Evolutionary conservation across 148 eudicot species (phyloP).

Genomic region (Chenopodium album): DNA sequence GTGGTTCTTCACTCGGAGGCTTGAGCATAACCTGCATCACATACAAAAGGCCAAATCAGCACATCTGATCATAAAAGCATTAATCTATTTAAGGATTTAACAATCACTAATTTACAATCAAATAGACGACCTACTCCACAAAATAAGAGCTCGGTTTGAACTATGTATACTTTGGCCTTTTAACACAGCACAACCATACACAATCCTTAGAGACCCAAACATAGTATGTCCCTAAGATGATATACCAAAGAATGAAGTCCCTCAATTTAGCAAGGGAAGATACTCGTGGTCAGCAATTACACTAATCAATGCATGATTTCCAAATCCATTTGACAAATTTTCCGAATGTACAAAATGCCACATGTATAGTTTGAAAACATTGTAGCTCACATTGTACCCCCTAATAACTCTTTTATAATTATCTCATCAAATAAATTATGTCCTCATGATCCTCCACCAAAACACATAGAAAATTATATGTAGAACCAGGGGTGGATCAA

Average conservation of each 20-base stretch:
- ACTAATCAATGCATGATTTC: too few relatives aligned
- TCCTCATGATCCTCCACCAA: not conserved
- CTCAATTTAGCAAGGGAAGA: too few relatives aligned
- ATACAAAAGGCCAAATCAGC: slow-evolving; percentile 15
- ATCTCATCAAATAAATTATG: too few relatives aligned
- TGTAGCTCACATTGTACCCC: too few relatives aligned
- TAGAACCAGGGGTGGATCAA: not conserved
- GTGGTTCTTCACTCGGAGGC: slow-evolving; percentile 77
- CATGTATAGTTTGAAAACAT: too few relatives aligned
- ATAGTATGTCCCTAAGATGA: not conserved
- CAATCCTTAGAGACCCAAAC: not conserved
- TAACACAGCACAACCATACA: not conserved
- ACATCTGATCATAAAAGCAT: not conserved
- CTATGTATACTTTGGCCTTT: not conserved
- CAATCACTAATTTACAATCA: not conserved
- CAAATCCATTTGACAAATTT: too few relatives aligned
- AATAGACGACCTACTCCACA: not conserved
- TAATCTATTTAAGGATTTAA: not conserved
- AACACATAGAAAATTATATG: not conserved
- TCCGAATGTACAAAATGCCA: too few relatives aligned
- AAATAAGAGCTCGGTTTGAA: not conserved
- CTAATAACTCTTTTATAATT: too few relatives aligned
- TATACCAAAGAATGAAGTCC: too few relatives aligned
- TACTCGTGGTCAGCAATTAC: too few relatives aligned
- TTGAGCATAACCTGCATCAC: slow-evolving; percentile 81